Base-by-base conservation (phyloP, 139 green algal species). In the Picochlorum costavermella region DNA sequence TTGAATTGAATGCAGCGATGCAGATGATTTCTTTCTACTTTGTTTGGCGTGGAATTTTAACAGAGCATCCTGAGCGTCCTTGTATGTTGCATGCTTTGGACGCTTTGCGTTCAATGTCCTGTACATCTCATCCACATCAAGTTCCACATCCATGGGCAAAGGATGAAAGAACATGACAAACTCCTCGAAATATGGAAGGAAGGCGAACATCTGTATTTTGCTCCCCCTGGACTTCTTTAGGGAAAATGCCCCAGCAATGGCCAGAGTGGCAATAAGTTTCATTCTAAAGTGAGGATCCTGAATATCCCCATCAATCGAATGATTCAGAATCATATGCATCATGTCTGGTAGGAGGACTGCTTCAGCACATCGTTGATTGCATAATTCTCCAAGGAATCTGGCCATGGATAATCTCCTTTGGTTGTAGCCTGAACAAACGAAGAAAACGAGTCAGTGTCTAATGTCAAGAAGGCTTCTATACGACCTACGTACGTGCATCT, bases 371-470 rank as follows among this genome's bases (percentile, higher is more conserved):
- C 80, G 79, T 77, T 95, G 91, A 69, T 91, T 96, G 85, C 96
- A 96, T 44, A 96, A 70, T 76, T 97, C 90, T 6, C 86, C 92
- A 65, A 98, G 80, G 55, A 98, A 71, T 40, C 81, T 72, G 30
- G 95, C 72, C 11, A 78, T 60, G 1, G 87, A 84, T 53, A 98
- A 69, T 40, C 90, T 76, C 50, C 82, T 78, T 77, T 98, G 92
- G 73, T 96, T 53, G 12, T 28, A 53, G 2, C 16, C 46, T 53
- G 90, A 6, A 74, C 60, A 28, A 2, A 11, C 9, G 8, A 40
- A 40, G 6, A 40, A 13, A 40, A 23, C 20, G 33, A 40, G 11
- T 40, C 33, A 40, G 33, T 40, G 0, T 40, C 3, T 8, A 13
- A 8, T 8, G 20, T 28, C 46, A 53, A 23, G 46, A 26, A 53